Conservation (phyloP, 2,329 filamentous ascomycete genomes). For the Paecilomyces formosus region DNA sequence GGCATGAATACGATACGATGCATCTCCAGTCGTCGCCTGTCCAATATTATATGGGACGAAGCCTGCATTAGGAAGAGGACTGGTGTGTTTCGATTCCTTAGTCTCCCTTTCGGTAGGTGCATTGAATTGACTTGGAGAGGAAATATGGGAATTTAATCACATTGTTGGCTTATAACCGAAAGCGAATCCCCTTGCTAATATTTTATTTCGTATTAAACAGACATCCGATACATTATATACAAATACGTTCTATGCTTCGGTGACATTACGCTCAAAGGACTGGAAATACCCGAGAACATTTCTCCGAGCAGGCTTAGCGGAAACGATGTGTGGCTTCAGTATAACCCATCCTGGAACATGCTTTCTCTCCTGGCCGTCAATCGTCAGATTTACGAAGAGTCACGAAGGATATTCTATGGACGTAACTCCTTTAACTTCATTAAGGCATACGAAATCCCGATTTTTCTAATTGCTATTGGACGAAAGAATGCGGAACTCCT, state of each 20-base stretch:
- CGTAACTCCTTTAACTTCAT: conserved; percentile 1
- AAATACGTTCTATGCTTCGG: not conserved
- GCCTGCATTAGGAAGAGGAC: not conserved
- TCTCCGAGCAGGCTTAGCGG: not conserved
- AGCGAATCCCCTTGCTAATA: not conserved
- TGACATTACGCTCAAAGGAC: not conserved
- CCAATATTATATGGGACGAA: too few relatives aligned
- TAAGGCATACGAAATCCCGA: not conserved
- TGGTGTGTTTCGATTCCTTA: not conserved
- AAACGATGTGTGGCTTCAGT: not conserved
- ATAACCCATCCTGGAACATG: not conserved
- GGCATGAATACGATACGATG: too few relatives aligned
- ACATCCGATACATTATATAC: not conserved
- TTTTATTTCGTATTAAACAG: not conserved
- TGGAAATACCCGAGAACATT: not conserved
- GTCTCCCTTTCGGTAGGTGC: not conserved
- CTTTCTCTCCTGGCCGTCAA: conserved; percentile 1
- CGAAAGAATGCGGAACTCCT: not conserved
- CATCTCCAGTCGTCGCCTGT: too few relatives aligned
- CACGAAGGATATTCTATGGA: conserved; percentile 1
- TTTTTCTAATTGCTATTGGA: not conserved
- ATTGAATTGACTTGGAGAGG: not conserved
- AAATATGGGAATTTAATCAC: not conserved
- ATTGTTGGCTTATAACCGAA: not conserved
- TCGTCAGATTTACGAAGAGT: conserved; percentile 4